These are phyloP conservation scores for Globisporangium polare DNA, from an alignment of 352 stramenopile species.

Conservation along the genomic window DNA sequence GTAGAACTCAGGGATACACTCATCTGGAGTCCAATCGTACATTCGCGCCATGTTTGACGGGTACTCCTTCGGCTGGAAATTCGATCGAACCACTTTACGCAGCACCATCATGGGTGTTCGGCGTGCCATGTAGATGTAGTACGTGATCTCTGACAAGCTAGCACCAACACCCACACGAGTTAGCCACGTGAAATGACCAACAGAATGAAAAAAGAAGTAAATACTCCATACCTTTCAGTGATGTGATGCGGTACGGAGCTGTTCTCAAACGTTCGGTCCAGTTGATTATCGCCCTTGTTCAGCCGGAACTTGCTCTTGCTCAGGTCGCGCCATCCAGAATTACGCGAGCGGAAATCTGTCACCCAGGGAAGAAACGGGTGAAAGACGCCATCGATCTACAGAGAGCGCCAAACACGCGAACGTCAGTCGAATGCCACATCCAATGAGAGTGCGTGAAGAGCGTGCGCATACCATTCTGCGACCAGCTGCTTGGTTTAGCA, in stretches of 20 bases:
- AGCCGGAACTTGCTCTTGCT: constrained; percentile 93
- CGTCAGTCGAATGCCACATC: not conserved
- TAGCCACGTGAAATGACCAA: not conserved
- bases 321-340: constrained; percentile 84
- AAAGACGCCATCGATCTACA: constrained; percentile 67
- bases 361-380: constrained; percentile 97
- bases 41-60: constrained; percentile 86
- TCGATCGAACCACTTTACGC: constrained; percentile 80
- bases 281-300: constrained; percentile 92
- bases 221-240: constrained; percentile 73
- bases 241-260: constrained; percentile 91
- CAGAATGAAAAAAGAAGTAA: not conserved
- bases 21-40: constrained; percentile 94
- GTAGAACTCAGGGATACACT: constrained; percentile 96
- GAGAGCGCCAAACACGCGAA: not conserved
- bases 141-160: constrained; percentile 93
- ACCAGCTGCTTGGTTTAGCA: constrained; percentile 88
- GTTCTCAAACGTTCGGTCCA: constrained; percentile 89
- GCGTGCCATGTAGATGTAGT: constrained; percentile 95
- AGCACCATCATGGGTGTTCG: constrained; percentile 86
- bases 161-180: too few species aligned
- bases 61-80: constrained; percentile 95
- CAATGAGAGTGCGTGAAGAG: not conserved
- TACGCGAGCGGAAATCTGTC: constrained; percentile 78
- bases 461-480: constrained; percentile 53